Base-by-base conservation (phyloP, 2,329 filamentous ascomycete genomes). In the Cadophora sp. region DNA sequence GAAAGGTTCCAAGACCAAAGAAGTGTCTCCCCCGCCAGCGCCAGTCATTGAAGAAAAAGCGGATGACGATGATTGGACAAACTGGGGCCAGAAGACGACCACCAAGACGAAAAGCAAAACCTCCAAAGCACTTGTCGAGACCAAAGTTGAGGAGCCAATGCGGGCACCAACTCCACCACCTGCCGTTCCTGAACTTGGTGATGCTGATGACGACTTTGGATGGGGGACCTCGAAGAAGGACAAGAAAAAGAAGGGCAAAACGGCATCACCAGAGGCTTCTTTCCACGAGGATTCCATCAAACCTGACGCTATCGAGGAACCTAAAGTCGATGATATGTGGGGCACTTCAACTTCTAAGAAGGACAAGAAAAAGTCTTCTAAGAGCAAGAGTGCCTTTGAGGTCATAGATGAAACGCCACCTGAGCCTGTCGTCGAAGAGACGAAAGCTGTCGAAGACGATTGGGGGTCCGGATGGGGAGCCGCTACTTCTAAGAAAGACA, bases 311-410 rank as follows among this genome's bases (percentile, higher is more conserved):
- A 79, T 86, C 8, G 83, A 85, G 67, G 84, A 86, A 73, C 81
- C 83, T 1, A 82, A 82, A 67, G 78, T 77, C 19, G 82, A 83
- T 31, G 79, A 81, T 55, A 69, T 70, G n/a, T 77, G 74, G 71
- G 73, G 70, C 9, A 46, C 65, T 3, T 61, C 73, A 22, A 26
- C 27, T 34, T 72, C 71, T 4, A 77, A 75, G 60, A 77, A 77
- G 60, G 76, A 78, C 48, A 87, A 87, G 79, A 85, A 85, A 75
- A 87, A 87, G 75, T 87, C 87, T 76, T 79, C 80, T 53, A 86
- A 83, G 66, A 77, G 76, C 67, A 85, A 83, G 74, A 87, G 86
- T 73, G 79, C 81, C 16, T 76, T 84, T 27, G 83, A 86, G 67
- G 79, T 86, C 50, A 76, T 83, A 55, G 80, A 82, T 31, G 82